Evolutionary conservation across 2,329 filamentous ascomycete species (phyloP).

Genomic region (Xylaria sp.): DNA sequence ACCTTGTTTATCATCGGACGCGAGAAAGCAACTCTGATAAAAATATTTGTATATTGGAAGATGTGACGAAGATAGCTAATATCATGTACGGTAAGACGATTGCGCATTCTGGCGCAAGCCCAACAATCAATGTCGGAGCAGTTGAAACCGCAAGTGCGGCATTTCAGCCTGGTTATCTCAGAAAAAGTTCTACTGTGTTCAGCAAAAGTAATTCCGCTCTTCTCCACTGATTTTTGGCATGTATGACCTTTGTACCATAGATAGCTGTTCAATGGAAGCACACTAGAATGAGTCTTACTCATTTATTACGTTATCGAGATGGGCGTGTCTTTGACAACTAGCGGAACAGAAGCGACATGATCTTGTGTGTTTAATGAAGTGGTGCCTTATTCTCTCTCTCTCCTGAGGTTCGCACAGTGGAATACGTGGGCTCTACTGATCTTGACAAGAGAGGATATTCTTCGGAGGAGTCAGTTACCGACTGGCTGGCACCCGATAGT

Average conservation of each 20-base stretch:
- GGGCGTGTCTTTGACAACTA: background rate
- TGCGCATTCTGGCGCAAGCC: background rate
- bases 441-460: background rate
- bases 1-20: slow-evolving; percentile 99
- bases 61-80: slow-evolving; percentile 1
- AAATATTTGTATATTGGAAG: slow-evolving; percentile 52
- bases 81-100: background rate
- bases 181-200: background rate
- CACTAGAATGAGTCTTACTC: background rate
- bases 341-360: background rate
- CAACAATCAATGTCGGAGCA: background rate
- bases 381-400: background rate
- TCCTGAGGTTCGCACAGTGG: background rate
- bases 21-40: slow-evolving; percentile 97
- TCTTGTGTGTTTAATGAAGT: background rate
- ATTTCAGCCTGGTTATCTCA: background rate
- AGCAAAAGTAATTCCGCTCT: background rate
- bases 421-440: background rate
- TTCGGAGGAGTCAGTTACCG: background rate
- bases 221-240: background rate
- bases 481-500: background rate
- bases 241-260: background rate
- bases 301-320: background rate
- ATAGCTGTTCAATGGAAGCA: background rate
- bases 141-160: slow-evolving; percentile 26